Evolutionary conservation across 371 early-diverging fungal genomes (phyloP).

Genomic region (Mucor indicus): DNA sequence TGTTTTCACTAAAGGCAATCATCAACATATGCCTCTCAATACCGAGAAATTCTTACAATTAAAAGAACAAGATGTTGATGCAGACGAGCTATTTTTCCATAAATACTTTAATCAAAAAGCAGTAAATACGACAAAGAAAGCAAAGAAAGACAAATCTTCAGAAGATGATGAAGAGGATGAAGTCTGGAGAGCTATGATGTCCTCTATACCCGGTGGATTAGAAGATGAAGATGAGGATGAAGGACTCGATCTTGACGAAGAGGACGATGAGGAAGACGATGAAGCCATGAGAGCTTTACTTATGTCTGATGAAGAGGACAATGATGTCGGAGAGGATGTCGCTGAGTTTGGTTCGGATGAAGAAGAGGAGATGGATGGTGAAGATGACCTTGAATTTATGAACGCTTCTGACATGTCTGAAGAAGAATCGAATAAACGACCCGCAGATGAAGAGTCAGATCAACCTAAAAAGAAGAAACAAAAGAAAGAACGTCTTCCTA

Average conservation of each 20-base stretch:
- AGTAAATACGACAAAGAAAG: constrained; percentile 19
- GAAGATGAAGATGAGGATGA: constrained; percentile 46
- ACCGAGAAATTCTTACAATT: constrained; percentile 60
- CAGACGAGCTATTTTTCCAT: constrained; percentile 80
- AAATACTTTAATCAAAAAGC: constrained; percentile 71
- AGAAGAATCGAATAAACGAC: constrained; percentile 31
- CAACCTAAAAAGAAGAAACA: constrained; percentile 48
- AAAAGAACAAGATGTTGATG: constrained; percentile 57
- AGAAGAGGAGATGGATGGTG: constrained; percentile 54
- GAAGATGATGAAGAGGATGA: constrained; percentile 61
- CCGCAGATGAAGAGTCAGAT: constrained; percentile 21
- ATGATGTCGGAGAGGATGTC: constrained; percentile 26
- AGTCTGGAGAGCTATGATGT: constrained; percentile 72
- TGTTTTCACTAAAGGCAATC: constrained; percentile 37
- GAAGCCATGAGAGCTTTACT: constrained; percentile 47
- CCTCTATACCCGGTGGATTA: constrained; percentile 63
- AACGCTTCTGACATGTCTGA: constrained; percentile 27
- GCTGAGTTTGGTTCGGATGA: constrained; percentile 20
- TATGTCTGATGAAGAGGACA: constrained; percentile 44
- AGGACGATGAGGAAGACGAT: constrained; percentile 56
- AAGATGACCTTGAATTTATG: constrained; percentile 27
- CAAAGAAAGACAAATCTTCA: constrained; percentile 42
- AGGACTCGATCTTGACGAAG: constrained; percentile 34
- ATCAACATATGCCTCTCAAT: constrained; percentile 46
- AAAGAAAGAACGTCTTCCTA: constrained; percentile 60